Base-by-base conservation (phyloP, 2,329 filamentous ascomycete genomes). In the Epicoccum sorghinum region DNA sequence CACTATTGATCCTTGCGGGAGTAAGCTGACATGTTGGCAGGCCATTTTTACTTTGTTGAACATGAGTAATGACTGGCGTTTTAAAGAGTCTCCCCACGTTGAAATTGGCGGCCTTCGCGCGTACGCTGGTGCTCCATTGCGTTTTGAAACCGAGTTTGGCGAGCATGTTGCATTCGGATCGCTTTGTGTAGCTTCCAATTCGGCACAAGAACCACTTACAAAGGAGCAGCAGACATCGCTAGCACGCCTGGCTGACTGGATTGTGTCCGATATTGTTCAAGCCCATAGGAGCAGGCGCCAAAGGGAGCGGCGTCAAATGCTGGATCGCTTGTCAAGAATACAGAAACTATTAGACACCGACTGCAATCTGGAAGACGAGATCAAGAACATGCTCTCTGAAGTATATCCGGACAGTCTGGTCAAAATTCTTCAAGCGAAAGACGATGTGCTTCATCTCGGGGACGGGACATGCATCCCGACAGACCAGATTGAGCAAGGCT, bases 11-110 rank as follows among this genome's bases (percentile, higher is more conserved):
- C 12, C 12, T 2, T 12, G 10, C 44, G 57, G 40, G 29, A 13
- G 1, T 4, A 22, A 30, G 38, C 52, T 57, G 13, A 59, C 51
- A 30, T 2, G 27, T 9, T 9, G n/a, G 18, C 42, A 71, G 70
- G 71, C 62, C 2, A 71, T 80, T 0, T 80, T 80, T 44, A 67
- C 74, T 14, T 33, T 80, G 0, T 73, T 74, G 0, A 72, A 79
- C 38, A 77, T 80, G 73, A 58, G 67, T 6, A 59, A 72, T 4
- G 79, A 80, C 46, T 81, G 78, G 79, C 70, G 79, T 4, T 81
- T 80, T 37, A 58, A 67, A 25, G 50, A 69, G 0, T 79, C 73
- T 0, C 78, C 78, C 0, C 70, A 77, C 27, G 78, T 78, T 12
- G 71, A 76, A 9, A 42, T 65, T 0, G 76, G 75, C 4, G 77